A percentile compares a stretch with the other conserved stretches of the same genome.
phyloP scores from a whole-genome alignment of 306 rosid genomes.

The Dicorynia guianensis region DNA sequence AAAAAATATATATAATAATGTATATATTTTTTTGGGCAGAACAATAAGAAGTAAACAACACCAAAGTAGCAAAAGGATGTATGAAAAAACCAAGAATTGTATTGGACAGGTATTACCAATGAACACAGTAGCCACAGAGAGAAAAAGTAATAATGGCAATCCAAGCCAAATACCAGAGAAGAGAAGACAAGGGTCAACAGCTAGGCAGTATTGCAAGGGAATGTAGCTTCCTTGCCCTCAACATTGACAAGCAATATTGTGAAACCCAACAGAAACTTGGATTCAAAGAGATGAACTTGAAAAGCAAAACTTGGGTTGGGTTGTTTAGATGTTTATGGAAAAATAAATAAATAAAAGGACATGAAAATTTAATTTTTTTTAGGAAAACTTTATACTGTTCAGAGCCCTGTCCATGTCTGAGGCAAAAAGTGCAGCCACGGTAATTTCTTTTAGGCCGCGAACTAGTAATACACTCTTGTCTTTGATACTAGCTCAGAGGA shows the following conservation, averaged over 20 bases:
- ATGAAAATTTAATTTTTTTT: neutral
- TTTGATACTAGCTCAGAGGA: too few relatives aligned
- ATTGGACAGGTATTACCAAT: slow-evolving; percentile 15
- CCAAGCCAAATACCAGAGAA: slow-evolving; percentile 19
- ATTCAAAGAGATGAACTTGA: too few relatives aligned
- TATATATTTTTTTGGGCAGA: too few relatives aligned
- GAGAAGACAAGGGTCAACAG: slow-evolving; percentile 29
- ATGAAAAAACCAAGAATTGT: neutral
- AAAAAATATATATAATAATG: too few relatives aligned
- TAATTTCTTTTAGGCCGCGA: slow-evolving; percentile 35
- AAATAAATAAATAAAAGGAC: too few relatives aligned
- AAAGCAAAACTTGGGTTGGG: slow-evolving; percentile 19
- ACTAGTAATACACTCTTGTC: neutral
- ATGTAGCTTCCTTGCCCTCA: slow-evolving; percentile 40
- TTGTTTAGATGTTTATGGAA: slow-evolving; percentile 49
- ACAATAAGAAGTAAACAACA: too few relatives aligned
- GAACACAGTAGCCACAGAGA: slow-evolving; percentile 30
- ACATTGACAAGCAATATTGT: slow-evolving; percentile 32
- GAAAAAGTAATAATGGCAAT: slow-evolving; percentile 25
- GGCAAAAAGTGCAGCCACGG: slow-evolving; percentile 69
- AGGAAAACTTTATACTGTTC: too few relatives aligned
- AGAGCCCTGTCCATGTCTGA: slow-evolving; percentile 45
- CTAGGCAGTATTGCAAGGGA: slow-evolving; percentile 24
- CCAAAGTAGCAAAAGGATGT: neutral
- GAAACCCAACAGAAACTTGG: slow-evolving; percentile 13